These are phyloP conservation scores for Epichloe sylvatica DNA, from an alignment of 2,329 filamentous ascomycete species.

Conservation along the genomic window DNA sequence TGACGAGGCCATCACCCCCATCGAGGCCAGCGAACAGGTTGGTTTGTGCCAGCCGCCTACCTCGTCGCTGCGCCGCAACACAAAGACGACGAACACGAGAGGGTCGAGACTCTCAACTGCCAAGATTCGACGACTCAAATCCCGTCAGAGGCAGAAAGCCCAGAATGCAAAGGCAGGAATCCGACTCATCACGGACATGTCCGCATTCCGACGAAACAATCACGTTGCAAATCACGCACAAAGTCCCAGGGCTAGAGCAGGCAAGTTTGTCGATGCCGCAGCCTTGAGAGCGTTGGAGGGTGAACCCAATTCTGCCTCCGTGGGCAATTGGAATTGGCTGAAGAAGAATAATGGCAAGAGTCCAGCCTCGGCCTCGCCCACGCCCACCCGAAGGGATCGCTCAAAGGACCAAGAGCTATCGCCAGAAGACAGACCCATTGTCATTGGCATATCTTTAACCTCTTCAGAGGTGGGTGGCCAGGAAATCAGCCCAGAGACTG, in stretches of 20 bases:
- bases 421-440: conserved; percentile 55
- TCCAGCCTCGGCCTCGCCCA: conserved; percentile 13
- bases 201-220: conserved; percentile 32
- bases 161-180: conserved; percentile 50
- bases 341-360: conserved; percentile 25
- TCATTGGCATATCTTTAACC: conserved; percentile 56
- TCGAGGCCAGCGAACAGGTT: conserved; percentile 25
- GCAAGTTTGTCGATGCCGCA: conserved; percentile 43
- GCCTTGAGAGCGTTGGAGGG: conserved; percentile 47
- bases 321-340: conserved; percentile 45
- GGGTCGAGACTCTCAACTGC: conserved; percentile 24
- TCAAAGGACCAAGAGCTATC: conserved; percentile 38
- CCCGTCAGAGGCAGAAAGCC: conserved; percentile 45
- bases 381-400: conserved; percentile 15
- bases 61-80: conserved; percentile 8
- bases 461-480: conserved; percentile 21
- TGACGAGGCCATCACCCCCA: conserved; percentile 28
- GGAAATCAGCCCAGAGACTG: conserved; percentile 36
- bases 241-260: conserved; percentile 17
- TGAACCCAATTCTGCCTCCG: conserved; percentile 35
- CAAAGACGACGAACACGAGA: conserved; percentile 10
- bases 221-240: conserved; percentile 21
- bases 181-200: conserved; percentile 56
- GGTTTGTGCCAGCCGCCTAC: conserved; percentile 5
- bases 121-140: conserved; percentile 36